Evolutionary conservation across 2,329 filamentous ascomycete species (phyloP), one percentile per base, ranked within the genome.

Genomic region (Colletotrichum trifolii): DNA sequence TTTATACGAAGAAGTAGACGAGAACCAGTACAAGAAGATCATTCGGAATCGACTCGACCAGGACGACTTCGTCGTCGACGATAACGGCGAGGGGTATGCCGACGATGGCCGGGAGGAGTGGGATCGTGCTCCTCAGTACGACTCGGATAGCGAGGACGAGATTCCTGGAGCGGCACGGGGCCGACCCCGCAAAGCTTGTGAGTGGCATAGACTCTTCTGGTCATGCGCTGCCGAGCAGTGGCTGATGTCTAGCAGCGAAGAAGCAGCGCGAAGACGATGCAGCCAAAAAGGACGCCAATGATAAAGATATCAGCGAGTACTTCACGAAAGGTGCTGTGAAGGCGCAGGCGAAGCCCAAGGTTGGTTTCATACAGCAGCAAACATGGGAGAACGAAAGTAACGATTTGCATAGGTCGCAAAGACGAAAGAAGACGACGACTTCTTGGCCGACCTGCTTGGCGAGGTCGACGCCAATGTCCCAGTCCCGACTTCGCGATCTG

Each of bases 21-120:
- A 99, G 73, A 95, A 96, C 73, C 92, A 92, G 55, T 99, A 99
- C 84, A 97, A 97, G 82, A 96, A 96, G 77, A 91, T 98, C 70
- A 94, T 99, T 12, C 88, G 96, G 46, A 89, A 91, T 60, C 90
- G 96, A 50, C 84, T 99, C 55, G 92, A 98, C 74, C 86, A 97
- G 73, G 96, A 99, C 72, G 96, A 99, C 80, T 99, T 99, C 73
- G 95, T 99, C 56, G 94, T 99, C 66, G 96, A 98, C 81, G 96
- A 99, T 81, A 97, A 97, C 81, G 95, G 95, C 73, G 93, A 95
- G 75, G 95, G 96, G 42, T 99, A 99, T 74, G 95, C 93, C 69
- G 95, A 98, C 76, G 96, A 98, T 74, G 96, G 96, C 66, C 90
- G 96, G 60, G 94, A 97, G 79, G 96, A 98, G 72, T 95, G 95